Evolutionary conservation across 2,329 filamentous ascomycete genomes (phyloP).

Genomic region (Blastomyces gilchristii): DNA sequence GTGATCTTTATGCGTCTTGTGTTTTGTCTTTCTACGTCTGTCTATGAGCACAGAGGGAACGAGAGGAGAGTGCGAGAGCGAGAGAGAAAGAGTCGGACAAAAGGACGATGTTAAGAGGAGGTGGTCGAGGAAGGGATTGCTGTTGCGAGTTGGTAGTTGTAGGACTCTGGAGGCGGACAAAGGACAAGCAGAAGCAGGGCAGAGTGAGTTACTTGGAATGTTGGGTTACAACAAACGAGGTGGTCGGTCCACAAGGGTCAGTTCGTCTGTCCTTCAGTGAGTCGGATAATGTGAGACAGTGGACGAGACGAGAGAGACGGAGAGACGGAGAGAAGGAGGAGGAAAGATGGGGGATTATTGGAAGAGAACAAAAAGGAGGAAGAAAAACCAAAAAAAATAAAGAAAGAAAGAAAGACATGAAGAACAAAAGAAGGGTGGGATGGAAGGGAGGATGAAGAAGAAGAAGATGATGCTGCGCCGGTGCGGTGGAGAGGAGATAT

Average conservation of each 20-base stretch:
- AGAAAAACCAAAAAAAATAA: not conserved
- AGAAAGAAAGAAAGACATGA: not conserved
- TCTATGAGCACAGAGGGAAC: not conserved
- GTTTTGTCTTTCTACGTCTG: not conserved
- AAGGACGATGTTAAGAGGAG: not conserved
- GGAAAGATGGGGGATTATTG: no score
- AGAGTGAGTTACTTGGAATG: not conserved
- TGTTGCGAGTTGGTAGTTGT: not conserved
- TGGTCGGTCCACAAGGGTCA: not conserved
- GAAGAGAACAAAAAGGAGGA: not conserved
- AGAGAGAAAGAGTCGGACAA: not conserved
- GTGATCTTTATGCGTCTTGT: no score
- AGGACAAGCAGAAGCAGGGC: not conserved
- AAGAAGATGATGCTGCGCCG: not conserved
- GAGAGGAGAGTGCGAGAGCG: not conserved
- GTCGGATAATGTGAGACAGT: not conserved
- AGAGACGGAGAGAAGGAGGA: no score
- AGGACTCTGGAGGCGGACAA: not conserved
- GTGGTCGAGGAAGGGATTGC: not conserved
- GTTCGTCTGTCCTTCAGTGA: not conserved
- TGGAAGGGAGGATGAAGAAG: not conserved
- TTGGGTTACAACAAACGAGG: conserved; percentile 4
- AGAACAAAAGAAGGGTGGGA: not conserved
- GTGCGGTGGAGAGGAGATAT: not conserved
- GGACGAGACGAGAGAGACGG: no score